Percentiles rank a stretch among this genome's conserved stretches.
Conservation (phyloP, 139 green algal genomes). For the Volvox reticuliferus region DNA sequence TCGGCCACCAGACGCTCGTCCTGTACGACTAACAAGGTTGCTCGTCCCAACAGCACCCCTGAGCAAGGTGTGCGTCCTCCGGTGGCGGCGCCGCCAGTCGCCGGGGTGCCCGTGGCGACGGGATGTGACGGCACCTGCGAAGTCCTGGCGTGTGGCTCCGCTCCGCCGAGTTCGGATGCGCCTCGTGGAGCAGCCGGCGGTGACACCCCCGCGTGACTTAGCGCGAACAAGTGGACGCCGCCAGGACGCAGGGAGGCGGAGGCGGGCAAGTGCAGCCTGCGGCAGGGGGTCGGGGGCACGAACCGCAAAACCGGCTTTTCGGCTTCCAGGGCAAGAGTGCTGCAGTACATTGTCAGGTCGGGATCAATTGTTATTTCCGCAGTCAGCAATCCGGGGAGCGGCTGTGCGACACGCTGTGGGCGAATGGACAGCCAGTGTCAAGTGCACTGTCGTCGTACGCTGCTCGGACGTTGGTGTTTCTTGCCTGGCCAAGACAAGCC, state of each 20-base stretch:
- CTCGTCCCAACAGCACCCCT: slow-evolving; percentile 11
- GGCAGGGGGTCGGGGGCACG: not conserved
- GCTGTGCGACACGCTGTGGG: not conserved
- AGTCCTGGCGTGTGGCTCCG: too few relatives aligned
- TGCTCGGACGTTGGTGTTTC: too few relatives aligned
- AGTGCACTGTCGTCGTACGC: too few relatives aligned
- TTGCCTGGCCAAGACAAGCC: not conserved
- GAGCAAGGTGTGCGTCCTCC: not conserved
- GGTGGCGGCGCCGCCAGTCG: too few relatives aligned
- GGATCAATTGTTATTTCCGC: too few relatives aligned
- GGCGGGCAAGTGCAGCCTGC: slow-evolving; percentile 16
- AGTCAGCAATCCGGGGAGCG: too few relatives aligned
- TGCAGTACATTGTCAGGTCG: too few relatives aligned
- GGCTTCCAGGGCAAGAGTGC: not conserved
- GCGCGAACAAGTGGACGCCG: slow-evolving; percentile 11
- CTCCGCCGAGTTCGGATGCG: too few relatives aligned
- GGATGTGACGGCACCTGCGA: not conserved
- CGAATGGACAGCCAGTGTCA: not conserved
- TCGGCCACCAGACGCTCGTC: not conserved
- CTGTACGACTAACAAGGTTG: not conserved
- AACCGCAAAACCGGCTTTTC: too few relatives aligned
- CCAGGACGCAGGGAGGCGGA: not conserved
- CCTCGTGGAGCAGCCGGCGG: too few relatives aligned
- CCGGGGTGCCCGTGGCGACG: not conserved
- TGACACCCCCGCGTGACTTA: not conserved